Conservation (phyloP, 2,329 filamentous ascomycete species). For the Decorospora gaudefroyi region DNA sequence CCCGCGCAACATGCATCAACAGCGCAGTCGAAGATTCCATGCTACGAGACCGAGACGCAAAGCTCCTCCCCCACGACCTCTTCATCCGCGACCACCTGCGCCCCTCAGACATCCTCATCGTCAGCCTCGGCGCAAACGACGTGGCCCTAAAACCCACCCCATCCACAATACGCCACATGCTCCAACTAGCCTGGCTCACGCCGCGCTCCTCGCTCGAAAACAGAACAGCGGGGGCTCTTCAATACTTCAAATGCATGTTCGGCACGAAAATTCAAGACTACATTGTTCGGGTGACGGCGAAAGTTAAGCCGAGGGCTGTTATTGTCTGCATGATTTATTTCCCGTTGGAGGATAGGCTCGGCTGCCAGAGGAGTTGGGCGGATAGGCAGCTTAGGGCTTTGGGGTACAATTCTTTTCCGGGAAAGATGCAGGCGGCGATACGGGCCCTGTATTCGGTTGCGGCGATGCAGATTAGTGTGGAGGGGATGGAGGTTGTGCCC, state of each 20-base stretch:
- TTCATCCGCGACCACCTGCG: slow-evolving; percentile 45
- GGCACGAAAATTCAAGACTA: slow-evolving; percentile 36
- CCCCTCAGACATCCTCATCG: slow-evolving; percentile 39
- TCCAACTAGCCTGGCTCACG: slow-evolving; percentile 41
- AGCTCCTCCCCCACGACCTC: slow-evolving; percentile 39
- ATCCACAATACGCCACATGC: slow-evolving; percentile 40
- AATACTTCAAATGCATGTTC: slow-evolving; percentile 43
- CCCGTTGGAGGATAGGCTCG: slow-evolving; percentile 36
- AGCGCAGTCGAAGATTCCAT: slow-evolving; percentile 43
- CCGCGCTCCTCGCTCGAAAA: slow-evolving; percentile 27
- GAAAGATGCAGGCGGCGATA: slow-evolving; percentile 42
- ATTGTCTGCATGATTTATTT: slow-evolving; percentile 49
- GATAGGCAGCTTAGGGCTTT: slow-evolving; percentile 37
- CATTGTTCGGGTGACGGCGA: slow-evolving; percentile 29
- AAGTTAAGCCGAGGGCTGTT: slow-evolving; percentile 41
- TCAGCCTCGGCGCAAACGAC: slow-evolving; percentile 47
- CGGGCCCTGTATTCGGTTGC: slow-evolving; percentile 39
- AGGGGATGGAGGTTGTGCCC: slow-evolving; percentile 39
- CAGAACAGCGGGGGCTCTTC: slow-evolving; percentile 32
- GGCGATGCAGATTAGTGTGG: slow-evolving; percentile 33
- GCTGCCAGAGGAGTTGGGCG: slow-evolving; percentile 44
- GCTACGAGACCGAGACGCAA: slow-evolving; percentile 38
- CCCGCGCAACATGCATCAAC: slow-evolving; percentile 45
- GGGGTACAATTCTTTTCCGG: slow-evolving; percentile 39
- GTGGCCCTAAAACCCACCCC: slow-evolving; percentile 38